Evolutionary conservation across 768 basidiomycete species (phyloP).

Genomic region (Lactifluus rugatus): DNA sequence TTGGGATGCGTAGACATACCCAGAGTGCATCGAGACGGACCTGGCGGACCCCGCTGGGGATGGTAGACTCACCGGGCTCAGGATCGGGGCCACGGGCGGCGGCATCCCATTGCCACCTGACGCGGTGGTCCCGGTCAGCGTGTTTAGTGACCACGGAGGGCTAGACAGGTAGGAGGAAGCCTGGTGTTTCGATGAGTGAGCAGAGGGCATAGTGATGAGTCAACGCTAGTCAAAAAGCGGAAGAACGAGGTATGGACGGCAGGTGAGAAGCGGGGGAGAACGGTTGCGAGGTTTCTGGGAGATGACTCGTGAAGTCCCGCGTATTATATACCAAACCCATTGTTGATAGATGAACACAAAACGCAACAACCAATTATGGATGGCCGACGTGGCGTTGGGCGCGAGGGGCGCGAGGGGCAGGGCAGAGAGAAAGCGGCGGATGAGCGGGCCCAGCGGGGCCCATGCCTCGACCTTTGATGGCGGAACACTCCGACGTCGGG

Average conservation of each 20-base stretch:
- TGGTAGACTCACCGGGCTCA: constrained; percentile 15
- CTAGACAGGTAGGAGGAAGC: constrained; percentile 12
- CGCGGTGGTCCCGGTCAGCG: constrained; percentile 9
- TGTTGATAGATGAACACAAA: not conserved
- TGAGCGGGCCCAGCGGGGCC: too few relatives aligned
- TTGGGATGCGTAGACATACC: not conserved
- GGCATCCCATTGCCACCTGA: not conserved
- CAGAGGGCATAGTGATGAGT: constrained; percentile 7
- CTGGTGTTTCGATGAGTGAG: constrained; percentile 12
- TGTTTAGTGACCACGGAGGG: constrained; percentile 16
- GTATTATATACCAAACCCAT: not conserved
- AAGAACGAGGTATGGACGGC: not conserved
- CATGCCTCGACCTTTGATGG: not conserved
- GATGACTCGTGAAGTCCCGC: not conserved
- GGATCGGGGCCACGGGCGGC: constrained; percentile 7
- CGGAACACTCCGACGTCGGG: not conserved
- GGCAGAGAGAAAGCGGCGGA: not conserved
- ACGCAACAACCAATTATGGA: not conserved
- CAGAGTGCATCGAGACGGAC: constrained; percentile 1
- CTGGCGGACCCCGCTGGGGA: constrained; percentile 10
- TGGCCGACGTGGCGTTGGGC: not conserved
- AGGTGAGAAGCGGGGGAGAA: not conserved
- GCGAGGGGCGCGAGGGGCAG: not conserved
- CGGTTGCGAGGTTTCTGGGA: not conserved
- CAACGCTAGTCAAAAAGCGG: constrained; percentile 13